A percentile compares a stretch with the other conserved stretches of the same genome.
Evolutionary conservation across 2,329 filamentous ascomycete species (phyloP).

Genomic region (Aspergillus fumigatus): DNA sequence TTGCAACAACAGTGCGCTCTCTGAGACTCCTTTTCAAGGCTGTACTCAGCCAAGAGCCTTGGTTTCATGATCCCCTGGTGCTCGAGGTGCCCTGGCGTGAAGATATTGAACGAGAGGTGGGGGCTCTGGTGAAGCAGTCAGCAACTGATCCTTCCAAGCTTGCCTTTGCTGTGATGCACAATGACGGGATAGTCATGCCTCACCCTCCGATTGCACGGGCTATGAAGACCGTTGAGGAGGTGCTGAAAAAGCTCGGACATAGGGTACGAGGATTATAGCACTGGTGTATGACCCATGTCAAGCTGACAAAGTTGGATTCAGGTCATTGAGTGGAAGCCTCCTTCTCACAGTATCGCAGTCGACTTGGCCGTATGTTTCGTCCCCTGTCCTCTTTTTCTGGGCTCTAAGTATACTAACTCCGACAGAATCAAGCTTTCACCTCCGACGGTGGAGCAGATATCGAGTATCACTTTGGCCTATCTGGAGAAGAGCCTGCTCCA

Average conservation of each 20-base stretch:
- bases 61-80: conserved; percentile 62
- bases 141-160: conserved; percentile 36
- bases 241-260: conserved; percentile 51
- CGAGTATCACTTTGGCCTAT: conserved; percentile 47
- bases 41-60: conserved; percentile 57
- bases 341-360: conserved; percentile 41
- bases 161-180: conserved; percentile 51
- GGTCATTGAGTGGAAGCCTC: conserved; percentile 57
- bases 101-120: conserved; percentile 34
- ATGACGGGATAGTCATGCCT: conserved; percentile 48
- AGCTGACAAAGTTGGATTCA: conserved; percentile 10
- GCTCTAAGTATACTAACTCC: conserved; percentile 8
- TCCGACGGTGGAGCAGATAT: conserved; percentile 51
- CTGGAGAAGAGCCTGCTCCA: conserved; percentile 50
- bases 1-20: conserved; percentile 53
- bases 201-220: conserved; percentile 57
- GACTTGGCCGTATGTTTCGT: conserved; percentile 37
- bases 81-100: conserved; percentile 62
- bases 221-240: conserved; percentile 47
- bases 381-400: neutral
- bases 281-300: neutral
- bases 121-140: conserved; percentile 37
- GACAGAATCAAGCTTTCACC: conserved; percentile 19
- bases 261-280: conserved; percentile 22
- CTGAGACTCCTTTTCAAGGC: conserved; percentile 54